Evolutionary conservation across 2,329 filamentous ascomycete genomes (phyloP).

Genomic region (Exophiala phaeomuriformis): DNA sequence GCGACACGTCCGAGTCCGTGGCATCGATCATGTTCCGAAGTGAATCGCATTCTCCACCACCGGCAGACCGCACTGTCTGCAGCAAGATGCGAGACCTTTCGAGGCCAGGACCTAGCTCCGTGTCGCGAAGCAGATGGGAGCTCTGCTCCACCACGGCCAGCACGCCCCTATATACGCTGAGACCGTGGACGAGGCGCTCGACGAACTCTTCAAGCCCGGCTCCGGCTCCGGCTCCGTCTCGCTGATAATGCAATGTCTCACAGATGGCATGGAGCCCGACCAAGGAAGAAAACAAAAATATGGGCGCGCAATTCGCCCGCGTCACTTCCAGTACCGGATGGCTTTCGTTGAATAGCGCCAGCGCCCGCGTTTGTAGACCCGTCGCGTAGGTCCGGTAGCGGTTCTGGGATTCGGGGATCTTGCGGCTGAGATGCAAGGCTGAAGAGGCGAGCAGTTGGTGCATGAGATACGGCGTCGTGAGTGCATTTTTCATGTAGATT

Average conservation of each 20-base stretch:
- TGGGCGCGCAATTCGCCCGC: conserved; percentile 16
- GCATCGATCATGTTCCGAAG: conserved; percentile 11
- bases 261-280: conserved; percentile 33
- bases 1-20: conserved; percentile 7
- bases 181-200: conserved; percentile 26
- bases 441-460: conserved; percentile 27
- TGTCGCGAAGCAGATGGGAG: conserved; percentile 8
- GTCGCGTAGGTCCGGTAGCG: conserved; percentile 19
- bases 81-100: background rate
- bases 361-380: conserved; percentile 20
- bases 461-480: conserved; percentile 29
- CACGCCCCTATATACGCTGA: conserved; percentile 29
- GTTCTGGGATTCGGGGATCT: background rate
- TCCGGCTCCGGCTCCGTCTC: conserved; percentile 7
- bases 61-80: background rate
- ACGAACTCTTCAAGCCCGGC: conserved; percentile 34
- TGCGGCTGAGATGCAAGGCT: conserved; percentile 37
- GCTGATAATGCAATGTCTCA: conserved; percentile 41
- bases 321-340: conserved; percentile 11
- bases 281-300: conserved; percentile 23
- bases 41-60: conserved; percentile 6
- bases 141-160: conserved; percentile 8
- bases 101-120: conserved; percentile 14
- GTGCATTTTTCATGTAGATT: conserved; percentile 28
- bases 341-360: conserved; percentile 19